Evolutionary conservation across 371 early-diverging fungal species (phyloP), one percentile per base, ranked within the genome.

Genomic region (Chytridiales sp.): DNA sequence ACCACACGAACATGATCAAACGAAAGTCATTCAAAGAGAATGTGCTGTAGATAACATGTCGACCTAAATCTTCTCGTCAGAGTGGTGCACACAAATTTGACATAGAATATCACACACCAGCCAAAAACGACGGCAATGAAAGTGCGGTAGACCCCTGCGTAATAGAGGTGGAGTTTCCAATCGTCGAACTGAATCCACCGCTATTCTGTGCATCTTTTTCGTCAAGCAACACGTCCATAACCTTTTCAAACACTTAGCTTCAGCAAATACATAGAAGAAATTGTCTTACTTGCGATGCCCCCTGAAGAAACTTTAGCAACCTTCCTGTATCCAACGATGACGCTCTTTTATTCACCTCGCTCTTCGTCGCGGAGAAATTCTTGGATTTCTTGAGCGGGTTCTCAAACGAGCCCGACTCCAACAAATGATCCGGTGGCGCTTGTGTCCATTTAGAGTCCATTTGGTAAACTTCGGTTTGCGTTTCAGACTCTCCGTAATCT

Each of bases 391-490:
- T n/a, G 42, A 11, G 46, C 38, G 8, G 65, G 55, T 34, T 61
- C 47, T 26, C 73, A 65, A 17, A n/a, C n/a, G 49, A 24, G 8
- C 59, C 69, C 0, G 36, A 54, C 19, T 72, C 78, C 21, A 47
- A 48, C 3, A 56, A 27, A 13, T 66, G 64, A 22, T 69, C 68
- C 3, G 64, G 64, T 4, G 76, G 74, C 6, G 69, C 67, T 41
- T 78, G 79, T n/a, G 61, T 57, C 76, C 79, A 78, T 47, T 64
- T 62, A 47, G 65, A 67, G 29, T 69, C 69, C 1, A 74, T 59
- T 19, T 9, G 24, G 66, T 67, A 69, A 29, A 64, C 67, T 11
- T 78, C 79, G 4, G 74, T 72, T 59, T 78, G 79, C 9, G 39
- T 31, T 19, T 75, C 79, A 2, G 41, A 15, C 4, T 64, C 63